These are phyloP conservation scores for Apiotrichum domesticum DNA, from an alignment of 1,284 basidiomycete species.

Conservation along the genomic window DNA sequence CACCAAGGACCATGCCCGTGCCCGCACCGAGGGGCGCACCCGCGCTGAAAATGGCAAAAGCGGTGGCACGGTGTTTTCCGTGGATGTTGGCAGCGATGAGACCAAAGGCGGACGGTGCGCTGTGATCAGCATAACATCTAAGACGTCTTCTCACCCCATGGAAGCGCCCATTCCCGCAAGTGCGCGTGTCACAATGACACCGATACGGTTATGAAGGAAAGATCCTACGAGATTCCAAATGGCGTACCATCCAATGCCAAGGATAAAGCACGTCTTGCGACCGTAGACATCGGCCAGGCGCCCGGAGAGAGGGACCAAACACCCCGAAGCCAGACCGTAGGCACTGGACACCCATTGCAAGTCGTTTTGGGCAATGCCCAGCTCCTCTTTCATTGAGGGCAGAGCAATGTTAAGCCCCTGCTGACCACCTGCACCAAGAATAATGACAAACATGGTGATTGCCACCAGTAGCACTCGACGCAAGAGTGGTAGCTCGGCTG, in stretches of 20 bases:
- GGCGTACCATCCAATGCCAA: conserved; percentile 36
- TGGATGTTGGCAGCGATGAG: conserved; percentile 19
- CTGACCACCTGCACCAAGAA: not conserved
- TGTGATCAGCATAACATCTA: not conserved
- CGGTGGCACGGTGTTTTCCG: conserved; percentile 19
- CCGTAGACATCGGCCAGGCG: conserved; percentile 43
- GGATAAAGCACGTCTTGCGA: conserved; percentile 30
- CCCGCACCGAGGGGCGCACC: conserved; percentile 17
- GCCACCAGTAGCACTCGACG: not conserved
- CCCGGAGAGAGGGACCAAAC: conserved; percentile 40
- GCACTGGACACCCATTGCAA: conserved; percentile 42
- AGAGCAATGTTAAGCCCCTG: conserved; percentile 37
- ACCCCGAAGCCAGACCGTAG: conserved; percentile 37
- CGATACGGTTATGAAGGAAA: conserved; percentile 31
- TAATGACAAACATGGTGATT: not conserved
- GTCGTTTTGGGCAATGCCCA: conserved; percentile 20
- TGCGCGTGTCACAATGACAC: conserved; percentile 31
- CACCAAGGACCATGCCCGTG: conserved; percentile 13
- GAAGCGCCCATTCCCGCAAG: conserved; percentile 31
- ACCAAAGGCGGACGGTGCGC: conserved; percentile 16
- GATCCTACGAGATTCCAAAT: conserved; percentile 34
- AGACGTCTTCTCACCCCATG: conserved; percentile 17
- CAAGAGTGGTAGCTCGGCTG: too few species aligned
- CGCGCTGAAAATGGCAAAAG: conserved; percentile 16
- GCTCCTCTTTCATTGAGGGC: conserved; percentile 37